Evolutionary conservation across 2,329 filamentous ascomycete genomes (phyloP).

Genomic region (Chaetothyriales sp.): DNA sequence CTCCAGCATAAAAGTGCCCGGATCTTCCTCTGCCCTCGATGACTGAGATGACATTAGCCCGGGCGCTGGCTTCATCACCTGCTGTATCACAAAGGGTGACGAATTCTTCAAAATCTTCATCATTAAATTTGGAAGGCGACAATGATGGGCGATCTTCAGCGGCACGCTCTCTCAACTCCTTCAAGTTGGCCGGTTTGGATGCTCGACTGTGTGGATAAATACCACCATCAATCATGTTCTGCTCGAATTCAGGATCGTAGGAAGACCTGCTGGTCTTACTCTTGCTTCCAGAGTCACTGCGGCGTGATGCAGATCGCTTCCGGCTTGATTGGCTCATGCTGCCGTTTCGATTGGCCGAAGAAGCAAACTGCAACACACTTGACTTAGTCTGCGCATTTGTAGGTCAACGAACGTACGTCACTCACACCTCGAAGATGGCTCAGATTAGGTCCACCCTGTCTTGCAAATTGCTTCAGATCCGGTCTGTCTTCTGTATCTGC

Average conservation of each 20-base stretch:
- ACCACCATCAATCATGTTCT: conserved; percentile 23
- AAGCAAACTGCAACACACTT: too few relatives aligned
- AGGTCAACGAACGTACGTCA: not conserved
- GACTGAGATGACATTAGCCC: conserved; percentile 3
- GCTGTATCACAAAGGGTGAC: not conserved
- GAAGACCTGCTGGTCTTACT: too few relatives aligned
- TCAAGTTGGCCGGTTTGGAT: not conserved
- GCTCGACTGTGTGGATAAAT: conserved; percentile 18
- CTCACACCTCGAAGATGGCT: too few relatives aligned
- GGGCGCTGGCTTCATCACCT: conserved; percentile 1
- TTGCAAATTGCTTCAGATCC: too few relatives aligned
- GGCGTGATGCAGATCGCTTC: too few relatives aligned
- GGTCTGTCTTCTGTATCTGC: too few relatives aligned
- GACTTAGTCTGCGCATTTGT: too few relatives aligned
- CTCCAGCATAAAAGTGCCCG: conserved; percentile 5
- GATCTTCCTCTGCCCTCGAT: conserved; percentile 1
- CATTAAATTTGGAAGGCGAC: not conserved
- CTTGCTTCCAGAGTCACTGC: too few relatives aligned
- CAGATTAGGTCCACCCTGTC: too few relatives aligned
- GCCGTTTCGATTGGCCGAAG: too few relatives aligned
- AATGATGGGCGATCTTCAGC: not conserved
- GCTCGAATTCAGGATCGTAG: conserved; percentile 19
- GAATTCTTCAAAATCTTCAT: not conserved
- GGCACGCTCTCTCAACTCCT: not conserved
- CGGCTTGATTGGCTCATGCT: too few relatives aligned